Evolutionary conservation across 1,284 basidiomycete genomes (phyloP).

Genomic region (Rhodotorula glutinis): DNA sequence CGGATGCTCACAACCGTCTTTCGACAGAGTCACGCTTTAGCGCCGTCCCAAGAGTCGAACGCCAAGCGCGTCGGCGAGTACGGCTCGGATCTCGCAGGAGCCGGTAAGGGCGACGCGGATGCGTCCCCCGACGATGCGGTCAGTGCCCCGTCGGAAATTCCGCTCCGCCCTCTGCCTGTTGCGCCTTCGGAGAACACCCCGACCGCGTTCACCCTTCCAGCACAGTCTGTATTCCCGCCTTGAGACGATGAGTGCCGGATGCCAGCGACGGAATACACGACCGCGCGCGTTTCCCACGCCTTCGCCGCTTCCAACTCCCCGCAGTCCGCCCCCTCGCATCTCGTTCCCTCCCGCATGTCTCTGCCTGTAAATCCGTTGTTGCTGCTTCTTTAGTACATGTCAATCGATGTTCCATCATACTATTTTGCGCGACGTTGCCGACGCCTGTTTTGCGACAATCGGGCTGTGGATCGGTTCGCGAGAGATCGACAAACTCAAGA

Average conservation of each 20-base stretch:
- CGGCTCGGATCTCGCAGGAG: too few relatives aligned
- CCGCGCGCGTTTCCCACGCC: not conserved
- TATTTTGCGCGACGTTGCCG: too few relatives aligned
- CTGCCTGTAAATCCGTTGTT: too few relatives aligned
- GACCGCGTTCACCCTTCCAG: not conserved
- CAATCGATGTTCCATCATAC: too few relatives aligned
- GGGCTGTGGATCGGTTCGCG: too few relatives aligned
- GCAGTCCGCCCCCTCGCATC: not conserved
- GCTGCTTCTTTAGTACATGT: too few relatives aligned
- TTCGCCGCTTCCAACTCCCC: not conserved
- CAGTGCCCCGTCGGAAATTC: not conserved
- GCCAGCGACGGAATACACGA: not conserved
- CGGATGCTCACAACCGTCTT: not conserved
- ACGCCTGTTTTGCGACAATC: too few relatives aligned
- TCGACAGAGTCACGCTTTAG: conserved; percentile 2
- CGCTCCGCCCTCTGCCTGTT: not conserved
- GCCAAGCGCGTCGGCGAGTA: not conserved
- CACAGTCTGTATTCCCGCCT: not conserved
- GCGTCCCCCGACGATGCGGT: too few relatives aligned
- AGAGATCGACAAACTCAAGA: too few relatives aligned
- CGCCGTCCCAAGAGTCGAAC: conserved; percentile 8
- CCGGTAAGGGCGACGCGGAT: too few relatives aligned
- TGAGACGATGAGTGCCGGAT: not conserved
- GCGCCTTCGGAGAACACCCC: not conserved
- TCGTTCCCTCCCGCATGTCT: not conserved